These are phyloP conservation scores for Mycosphaerella arachidis DNA, from an alignment of 2,329 filamentous ascomycete genomes.

Conservation along the genomic window DNA sequence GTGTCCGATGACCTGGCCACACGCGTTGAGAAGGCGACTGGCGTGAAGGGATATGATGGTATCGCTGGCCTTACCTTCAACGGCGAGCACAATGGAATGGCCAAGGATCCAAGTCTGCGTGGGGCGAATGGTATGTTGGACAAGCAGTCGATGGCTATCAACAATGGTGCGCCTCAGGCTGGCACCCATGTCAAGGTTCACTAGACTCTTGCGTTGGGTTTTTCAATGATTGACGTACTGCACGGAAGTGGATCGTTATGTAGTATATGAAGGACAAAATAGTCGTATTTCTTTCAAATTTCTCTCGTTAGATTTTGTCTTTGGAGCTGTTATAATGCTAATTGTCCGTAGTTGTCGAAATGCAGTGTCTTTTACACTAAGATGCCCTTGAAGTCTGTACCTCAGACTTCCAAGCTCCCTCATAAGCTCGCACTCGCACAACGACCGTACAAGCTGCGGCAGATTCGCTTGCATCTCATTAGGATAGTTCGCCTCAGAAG, in stretches of 20 bases:
- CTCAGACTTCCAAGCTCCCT: constrained; percentile 18
- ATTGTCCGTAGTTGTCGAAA: no score
- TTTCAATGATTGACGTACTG: no score
- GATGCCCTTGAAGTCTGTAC: background rate
- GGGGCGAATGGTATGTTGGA: constrained; percentile 49
- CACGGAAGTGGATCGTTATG: no score
- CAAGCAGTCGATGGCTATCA: constrained; percentile 11
- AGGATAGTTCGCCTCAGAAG: constrained; percentile 20
- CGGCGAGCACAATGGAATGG: constrained; percentile 59
- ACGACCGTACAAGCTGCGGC: constrained; percentile 20
- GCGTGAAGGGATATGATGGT: constrained; percentile 56
- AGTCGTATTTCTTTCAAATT: no score
- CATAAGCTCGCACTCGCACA: constrained; percentile 24
- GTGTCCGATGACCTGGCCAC: constrained; percentile 55
- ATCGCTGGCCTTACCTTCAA: constrained; percentile 55
- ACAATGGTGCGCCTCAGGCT: constrained; percentile 19
- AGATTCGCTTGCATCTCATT: constrained; percentile 16
- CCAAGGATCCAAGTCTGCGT: constrained; percentile 43
- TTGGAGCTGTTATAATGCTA: no score
- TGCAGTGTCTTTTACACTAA: no score
- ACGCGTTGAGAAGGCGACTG: constrained; percentile 59
- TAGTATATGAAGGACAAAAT: no score
- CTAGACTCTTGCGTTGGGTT: background rate
- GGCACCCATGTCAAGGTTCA: constrained; percentile 17
- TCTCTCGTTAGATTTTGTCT: no score